Percentiles rank a stretch among this genome's conserved stretches.
These are phyloP conservation scores for Cerrena zonata DNA, from an alignment of 1,284 basidiomycete genomes.

Conservation along the genomic window DNA sequence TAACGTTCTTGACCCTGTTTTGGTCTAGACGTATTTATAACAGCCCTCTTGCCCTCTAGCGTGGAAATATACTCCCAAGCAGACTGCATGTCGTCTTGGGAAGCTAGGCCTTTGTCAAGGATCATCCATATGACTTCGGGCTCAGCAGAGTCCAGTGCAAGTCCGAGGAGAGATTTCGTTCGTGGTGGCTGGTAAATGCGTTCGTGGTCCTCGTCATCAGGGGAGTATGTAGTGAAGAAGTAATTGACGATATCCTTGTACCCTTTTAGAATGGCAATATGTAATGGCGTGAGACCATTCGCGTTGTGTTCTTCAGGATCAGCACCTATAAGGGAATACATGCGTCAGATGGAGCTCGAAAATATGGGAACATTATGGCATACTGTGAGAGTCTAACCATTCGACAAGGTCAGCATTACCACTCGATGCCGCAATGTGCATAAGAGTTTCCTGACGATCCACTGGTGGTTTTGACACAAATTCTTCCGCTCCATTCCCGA, in stretches of 20 bases:
- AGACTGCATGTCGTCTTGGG: constrained; percentile 40
- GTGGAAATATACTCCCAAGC: constrained; percentile 47
- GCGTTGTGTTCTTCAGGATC: constrained; percentile 64
- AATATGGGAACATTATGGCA: constrained; percentile 17
- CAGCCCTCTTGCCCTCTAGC: constrained; percentile 25
- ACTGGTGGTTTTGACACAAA: constrained; percentile 41
- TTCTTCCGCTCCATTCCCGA: constrained; percentile 48
- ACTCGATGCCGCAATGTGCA: constrained; percentile 56
- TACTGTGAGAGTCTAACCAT: constrained; percentile 69
- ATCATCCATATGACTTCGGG: constrained; percentile 60
- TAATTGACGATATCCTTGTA: constrained; percentile 45
- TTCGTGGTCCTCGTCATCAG: constrained; percentile 43
- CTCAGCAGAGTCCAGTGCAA: constrained; percentile 52
- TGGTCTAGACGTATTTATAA: constrained; percentile 23
- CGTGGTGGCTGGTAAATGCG: constrained; percentile 41
- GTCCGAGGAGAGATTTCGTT: constrained; percentile 40
- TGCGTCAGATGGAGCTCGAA: not conserved
- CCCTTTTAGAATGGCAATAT: constrained; percentile 53
- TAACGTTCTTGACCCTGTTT: constrained; percentile 32
- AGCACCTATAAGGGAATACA: constrained; percentile 45
- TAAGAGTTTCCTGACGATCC: constrained; percentile 59
- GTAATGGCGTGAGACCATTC: constrained; percentile 54
- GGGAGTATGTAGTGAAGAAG: constrained; percentile 54
- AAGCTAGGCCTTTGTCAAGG: constrained; percentile 51
- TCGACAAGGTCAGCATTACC: constrained; percentile 53